These are phyloP conservation scores for Gracilaria caudata DNA, from an alignment of 23 red algal genomes.

Conservation along the genomic window DNA sequence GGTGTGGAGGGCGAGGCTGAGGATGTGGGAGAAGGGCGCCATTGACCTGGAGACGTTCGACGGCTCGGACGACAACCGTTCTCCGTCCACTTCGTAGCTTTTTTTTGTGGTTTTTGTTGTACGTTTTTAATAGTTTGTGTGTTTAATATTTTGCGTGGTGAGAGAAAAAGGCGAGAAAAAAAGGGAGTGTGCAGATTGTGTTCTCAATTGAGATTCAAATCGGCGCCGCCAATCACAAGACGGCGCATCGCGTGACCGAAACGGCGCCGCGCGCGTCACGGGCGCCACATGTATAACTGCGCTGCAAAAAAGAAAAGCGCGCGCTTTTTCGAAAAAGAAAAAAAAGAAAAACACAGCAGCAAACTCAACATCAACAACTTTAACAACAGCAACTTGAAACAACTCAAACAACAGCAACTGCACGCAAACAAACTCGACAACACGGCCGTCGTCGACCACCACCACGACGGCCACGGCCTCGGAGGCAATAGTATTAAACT, in stretches of 20 bases:
- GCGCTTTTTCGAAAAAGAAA: not conserved
- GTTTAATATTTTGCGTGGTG: conserved; percentile 1
- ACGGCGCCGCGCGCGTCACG: not conserved
- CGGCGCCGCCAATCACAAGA: not conserved
- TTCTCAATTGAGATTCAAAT: not conserved
- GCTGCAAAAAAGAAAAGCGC: not conserved
- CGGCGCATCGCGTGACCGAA: not conserved
- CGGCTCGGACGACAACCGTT: not conserved
- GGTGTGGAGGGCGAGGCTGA: conserved; percentile 61
- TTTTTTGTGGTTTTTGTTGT: not conserved
- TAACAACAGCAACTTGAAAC: not conserved
- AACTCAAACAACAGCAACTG: not conserved
- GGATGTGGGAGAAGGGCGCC: conserved; percentile 73
- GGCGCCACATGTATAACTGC: not conserved
- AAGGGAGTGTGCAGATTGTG: not conserved
- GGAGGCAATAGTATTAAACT: not conserved
- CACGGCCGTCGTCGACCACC: not conserved
- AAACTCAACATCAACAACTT: conserved; percentile 13
- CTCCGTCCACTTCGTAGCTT: no score
- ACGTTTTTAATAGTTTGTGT: conserved; percentile 13
- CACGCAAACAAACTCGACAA: not conserved
- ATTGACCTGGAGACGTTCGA: conserved; percentile 40
- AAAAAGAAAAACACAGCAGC: conserved; percentile 3
- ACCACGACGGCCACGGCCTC: not conserved
- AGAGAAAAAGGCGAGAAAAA: not conserved